A percentile compares a stretch with the other conserved stretches of the same genome.
Evolutionary conservation across 2,329 filamentous ascomycete genomes (phyloP).

Genomic region (Sclerotinia glacialis): DNA sequence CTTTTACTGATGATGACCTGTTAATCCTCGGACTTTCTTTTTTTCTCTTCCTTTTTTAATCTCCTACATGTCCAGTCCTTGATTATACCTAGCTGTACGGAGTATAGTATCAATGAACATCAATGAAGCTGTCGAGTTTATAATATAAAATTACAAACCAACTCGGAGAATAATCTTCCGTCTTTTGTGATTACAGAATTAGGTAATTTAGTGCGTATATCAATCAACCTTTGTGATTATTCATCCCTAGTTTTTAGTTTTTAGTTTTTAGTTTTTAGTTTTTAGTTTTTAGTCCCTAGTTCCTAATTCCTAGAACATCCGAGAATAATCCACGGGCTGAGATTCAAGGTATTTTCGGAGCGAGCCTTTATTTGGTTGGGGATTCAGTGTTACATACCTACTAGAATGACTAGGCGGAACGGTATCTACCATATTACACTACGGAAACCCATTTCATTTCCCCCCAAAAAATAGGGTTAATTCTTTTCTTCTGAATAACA

Average conservation of each 20-base stretch:
- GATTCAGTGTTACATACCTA: not conserved
- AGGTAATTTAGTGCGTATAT: not conserved
- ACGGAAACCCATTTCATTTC: not conserved
- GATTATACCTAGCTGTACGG: not conserved
- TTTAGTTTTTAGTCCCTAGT: too few species aligned
- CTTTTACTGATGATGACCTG: not conserved
- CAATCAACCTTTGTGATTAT: not conserved
- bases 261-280: too few species aligned
- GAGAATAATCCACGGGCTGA: not conserved
- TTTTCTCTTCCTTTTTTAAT: not conserved
- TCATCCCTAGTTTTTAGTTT: not conserved
- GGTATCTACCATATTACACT: not conserved
- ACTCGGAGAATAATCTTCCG: not conserved
- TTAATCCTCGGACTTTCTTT: slow-evolving; percentile 5
- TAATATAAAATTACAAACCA: not conserved
- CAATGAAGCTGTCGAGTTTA: not conserved
- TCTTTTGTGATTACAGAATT: too few species aligned
- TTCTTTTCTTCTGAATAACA: not conserved
- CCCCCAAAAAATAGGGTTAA: too few species aligned
- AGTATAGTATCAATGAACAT: not conserved
- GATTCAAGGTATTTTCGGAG: not conserved
- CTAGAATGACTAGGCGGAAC: not conserved
- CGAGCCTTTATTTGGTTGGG: not conserved
- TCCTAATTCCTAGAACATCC: not conserved
- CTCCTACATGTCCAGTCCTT: not conserved